Evolutionary conservation across 192 early-diverging fungal species (phyloP).

Genomic region (Backusella australiensis): DNA sequence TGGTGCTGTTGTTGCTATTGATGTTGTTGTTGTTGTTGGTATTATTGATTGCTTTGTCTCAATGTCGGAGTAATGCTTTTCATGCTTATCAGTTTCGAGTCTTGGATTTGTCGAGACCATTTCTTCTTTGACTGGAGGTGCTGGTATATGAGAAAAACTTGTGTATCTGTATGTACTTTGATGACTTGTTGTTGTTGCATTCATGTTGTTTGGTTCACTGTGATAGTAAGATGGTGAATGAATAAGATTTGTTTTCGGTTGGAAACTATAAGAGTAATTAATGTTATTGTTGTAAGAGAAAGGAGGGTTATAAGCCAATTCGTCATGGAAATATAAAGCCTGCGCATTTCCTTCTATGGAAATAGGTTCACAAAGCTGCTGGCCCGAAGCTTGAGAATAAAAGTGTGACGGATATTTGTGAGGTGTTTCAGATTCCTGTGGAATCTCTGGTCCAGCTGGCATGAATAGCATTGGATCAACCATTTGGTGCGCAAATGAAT

Average conservation of each 20-base stretch:
- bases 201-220: background rate
- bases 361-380: background rate
- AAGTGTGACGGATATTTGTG: background rate
- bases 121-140: background rate
- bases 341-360: slow-evolving; percentile 8
- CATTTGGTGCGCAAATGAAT: background rate
- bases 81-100: background rate
- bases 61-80: background rate
- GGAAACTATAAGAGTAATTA: background rate
- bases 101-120: background rate
- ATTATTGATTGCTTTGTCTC: background rate
- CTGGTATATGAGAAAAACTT: background rate
- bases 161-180: background rate
- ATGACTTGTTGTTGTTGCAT: background rate
- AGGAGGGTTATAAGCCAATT: background rate
- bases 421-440: background rate
- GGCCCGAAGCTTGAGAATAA: background rate
- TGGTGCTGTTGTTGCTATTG: background rate
- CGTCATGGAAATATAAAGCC: background rate
- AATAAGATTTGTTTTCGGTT: background rate
- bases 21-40: background rate
- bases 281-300: background rate
- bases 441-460: background rate
- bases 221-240: background rate
- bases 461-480: slow-evolving; percentile 2